These are phyloP conservation scores for Mycena olivaceomarginata DNA, from an alignment of 768 basidiomycete genomes.

Conservation along the genomic window DNA sequence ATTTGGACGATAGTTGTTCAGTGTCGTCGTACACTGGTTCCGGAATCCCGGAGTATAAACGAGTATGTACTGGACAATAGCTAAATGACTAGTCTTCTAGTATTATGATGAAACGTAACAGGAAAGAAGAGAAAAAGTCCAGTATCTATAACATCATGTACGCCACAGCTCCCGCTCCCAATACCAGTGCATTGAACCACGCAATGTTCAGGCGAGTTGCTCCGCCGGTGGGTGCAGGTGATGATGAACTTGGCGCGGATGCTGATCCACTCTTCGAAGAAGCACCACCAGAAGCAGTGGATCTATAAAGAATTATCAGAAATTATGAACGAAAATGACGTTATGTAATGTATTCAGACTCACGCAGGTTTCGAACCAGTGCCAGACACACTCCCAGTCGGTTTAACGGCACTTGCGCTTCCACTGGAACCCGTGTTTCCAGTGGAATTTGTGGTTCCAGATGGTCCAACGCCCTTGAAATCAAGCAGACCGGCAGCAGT, in stretches of 20 bases:
- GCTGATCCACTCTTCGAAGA: not conserved
- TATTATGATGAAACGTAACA: not conserved
- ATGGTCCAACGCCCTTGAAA: not conserved
- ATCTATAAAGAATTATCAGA: not conserved
- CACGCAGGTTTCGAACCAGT: not conserved
- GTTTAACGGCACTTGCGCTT: not conserved
- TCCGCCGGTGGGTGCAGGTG: not conserved
- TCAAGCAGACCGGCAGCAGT: slow-evolving; percentile 3
- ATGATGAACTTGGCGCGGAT: not conserved
- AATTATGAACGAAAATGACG: slow-evolving; percentile 1
- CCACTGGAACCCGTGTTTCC: slow-evolving; percentile 1
- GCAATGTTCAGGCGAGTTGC: slow-evolving; percentile 2
- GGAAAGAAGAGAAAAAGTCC: not conserved
- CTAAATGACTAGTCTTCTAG: not conserved
- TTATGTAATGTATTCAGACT: not conserved
- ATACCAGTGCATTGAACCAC: slow-evolving; percentile 3
- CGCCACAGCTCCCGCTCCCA: slow-evolving; percentile 5
- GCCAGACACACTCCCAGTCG: not conserved
- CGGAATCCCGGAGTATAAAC: not conserved
- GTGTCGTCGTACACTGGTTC: not conserved
- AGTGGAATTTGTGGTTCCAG: not conserved
- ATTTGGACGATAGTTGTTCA: not conserved
- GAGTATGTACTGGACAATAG: not conserved
- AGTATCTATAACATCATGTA: slow-evolving; percentile 1
- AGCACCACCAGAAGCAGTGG: not conserved